phyloP scores from a whole-genome alignment of 208 protist genomes.

The Trypanosoma lewisi region DNA sequence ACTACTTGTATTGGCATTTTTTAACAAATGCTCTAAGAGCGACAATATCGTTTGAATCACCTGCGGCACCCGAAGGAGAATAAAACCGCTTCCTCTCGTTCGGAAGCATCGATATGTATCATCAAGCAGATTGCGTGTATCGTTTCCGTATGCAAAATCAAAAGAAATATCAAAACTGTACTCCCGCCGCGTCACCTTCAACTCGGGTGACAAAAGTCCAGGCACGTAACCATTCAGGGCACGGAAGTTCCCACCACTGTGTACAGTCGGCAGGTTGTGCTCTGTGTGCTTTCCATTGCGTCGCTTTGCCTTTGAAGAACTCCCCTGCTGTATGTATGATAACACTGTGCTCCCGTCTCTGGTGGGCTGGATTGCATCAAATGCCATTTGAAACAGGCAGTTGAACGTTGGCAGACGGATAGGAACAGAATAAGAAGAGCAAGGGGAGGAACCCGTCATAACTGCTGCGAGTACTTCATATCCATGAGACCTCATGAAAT shows the following conservation, averaged over 20 bases:
- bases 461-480: constrained; percentile 63
- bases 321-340: constrained; percentile 12
- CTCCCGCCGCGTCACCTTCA: constrained; percentile 50
- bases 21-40: constrained; percentile 16
- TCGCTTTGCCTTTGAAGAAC: constrained; percentile 18
- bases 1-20: neutral
- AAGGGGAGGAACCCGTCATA: constrained; percentile 39
- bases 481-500: constrained; percentile 63
- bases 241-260: neutral
- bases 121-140: constrained; percentile 37
- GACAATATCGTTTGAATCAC: constrained; percentile 25
- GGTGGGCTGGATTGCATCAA: constrained; percentile 62
- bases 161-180: constrained; percentile 77
- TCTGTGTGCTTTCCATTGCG: constrained; percentile 30
- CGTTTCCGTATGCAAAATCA: constrained; percentile 45
- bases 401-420: constrained; percentile 68
- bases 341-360: constrained; percentile 23
- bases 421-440: constrained; percentile 33
- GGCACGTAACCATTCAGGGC: constrained; percentile 42
- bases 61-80: constrained; percentile 20
- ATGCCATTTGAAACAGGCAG: constrained; percentile 80
- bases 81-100: neutral
- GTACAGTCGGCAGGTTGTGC: neutral
- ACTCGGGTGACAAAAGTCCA: constrained; percentile 30
- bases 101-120: constrained; percentile 22